Evolutionary conservation across 192 early-diverging fungal genomes (phyloP), one percentile per base, ranked within the genome.

Genomic region (Linnemannia elongata): DNA sequence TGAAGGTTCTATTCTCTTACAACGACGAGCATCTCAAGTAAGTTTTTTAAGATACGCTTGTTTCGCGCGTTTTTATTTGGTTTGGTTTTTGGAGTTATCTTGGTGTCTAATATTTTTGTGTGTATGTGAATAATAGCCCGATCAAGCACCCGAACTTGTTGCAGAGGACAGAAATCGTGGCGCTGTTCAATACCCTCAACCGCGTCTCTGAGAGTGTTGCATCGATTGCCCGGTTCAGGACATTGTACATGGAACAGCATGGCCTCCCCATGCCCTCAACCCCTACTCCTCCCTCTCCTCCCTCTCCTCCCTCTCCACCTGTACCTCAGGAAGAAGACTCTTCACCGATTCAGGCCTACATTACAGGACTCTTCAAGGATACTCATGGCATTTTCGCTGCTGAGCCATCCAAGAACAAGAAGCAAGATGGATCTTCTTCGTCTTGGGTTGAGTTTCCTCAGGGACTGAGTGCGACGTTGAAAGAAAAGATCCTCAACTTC

Each of bases 1-100:
- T 99, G 57, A 99, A 99, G 86, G 92, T 97, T 15, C 89, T 99
- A 41, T 99, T 99, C 85, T 96, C 96, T 9, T 96, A 95, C 83
- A 94, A 93, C n/a, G 96, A 98, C 47, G 92, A 93, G 30, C 80
- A 84, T 70, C 60, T 91, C 57, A 89, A 91, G 90, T 91, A 89
- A 84, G 90, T 71, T 24, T 42, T 47, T 45, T 33, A 4, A 18
- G 3, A 1, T 49, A 4, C 6, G 0, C 5, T 33, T 12, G 1
- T 17, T 42, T 60, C 38, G 38, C 38, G 3, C 38, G 1, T 7
- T 66, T 52, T 76, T 36, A 36, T 57, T 20, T 44, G n/a, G 18
- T 70, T 49, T 42, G 18, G 12, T 41, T 38, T 45, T n/a, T 15
- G 0, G 17, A 0, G 22, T 4, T 39, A 39, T 39, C 38, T 39